These are phyloP conservation scores for Lachancea cidri DNA, from an alignment of 805 yeast species.

Conservation along the genomic window DNA sequence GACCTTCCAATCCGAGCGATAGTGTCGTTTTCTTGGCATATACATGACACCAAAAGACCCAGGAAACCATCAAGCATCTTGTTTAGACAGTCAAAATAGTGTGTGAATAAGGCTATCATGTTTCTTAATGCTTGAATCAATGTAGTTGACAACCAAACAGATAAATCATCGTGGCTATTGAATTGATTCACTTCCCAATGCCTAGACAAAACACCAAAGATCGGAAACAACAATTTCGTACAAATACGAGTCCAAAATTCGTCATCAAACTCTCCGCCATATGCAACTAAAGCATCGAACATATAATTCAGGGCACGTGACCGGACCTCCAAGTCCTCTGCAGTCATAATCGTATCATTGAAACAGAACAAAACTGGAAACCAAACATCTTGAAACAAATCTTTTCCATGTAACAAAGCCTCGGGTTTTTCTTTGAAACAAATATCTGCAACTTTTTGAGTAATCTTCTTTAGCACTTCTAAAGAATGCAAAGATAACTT, in stretches of 20 bases:
- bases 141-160: conserved; percentile 96
- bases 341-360: conserved; percentile 86
- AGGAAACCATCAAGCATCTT: conserved; percentile 74
- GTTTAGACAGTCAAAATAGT: conserved; percentile 72
- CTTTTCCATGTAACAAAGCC: conserved; percentile 32
- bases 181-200: conserved; percentile 69
- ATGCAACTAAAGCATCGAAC: conserved; percentile 74
- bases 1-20: conserved; percentile 92
- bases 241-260: conserved; percentile 83
- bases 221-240: conserved; percentile 77
- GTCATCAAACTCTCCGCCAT: conserved; percentile 70
- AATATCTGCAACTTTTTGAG: conserved; percentile 50
- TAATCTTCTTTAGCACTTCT: conserved; percentile 61
- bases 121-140: conserved; percentile 91
- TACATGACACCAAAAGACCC: conserved; percentile 74
- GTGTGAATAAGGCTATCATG: conserved; percentile 75
- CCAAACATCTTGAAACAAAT: conserved; percentile 59
- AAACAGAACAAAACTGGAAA: conserved; percentile 82
- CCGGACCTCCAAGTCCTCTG: conserved; percentile 90
- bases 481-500: conserved; percentile 75
- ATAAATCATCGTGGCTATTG: conserved; percentile 72
- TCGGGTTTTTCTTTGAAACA: conserved; percentile 28
- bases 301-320: conserved; percentile 78
- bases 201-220: conserved; percentile 71
- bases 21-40: conserved; percentile 95